Percentiles rank a stretch among this genome's conserved stretches.
Evolutionary conservation across 1,284 basidiomycete genomes (phyloP).

Genomic region (Cryptococcus sp.): DNA sequence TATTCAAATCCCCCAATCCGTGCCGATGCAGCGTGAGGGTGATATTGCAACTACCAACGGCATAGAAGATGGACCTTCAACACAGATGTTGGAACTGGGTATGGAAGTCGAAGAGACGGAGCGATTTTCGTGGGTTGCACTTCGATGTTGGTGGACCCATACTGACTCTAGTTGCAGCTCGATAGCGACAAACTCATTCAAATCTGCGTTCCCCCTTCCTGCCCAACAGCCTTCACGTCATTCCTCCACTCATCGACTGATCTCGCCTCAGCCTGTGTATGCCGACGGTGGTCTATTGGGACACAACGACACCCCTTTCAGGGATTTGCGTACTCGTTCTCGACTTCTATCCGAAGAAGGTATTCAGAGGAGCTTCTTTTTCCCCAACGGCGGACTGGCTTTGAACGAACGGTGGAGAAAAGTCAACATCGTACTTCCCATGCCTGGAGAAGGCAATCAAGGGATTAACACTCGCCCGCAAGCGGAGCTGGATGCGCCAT

Average conservation of each 20-base stretch:
- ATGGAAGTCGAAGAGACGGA: slow-evolving; percentile 51
- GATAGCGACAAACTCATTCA: neutral
- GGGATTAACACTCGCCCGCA: slow-evolving; percentile 22
- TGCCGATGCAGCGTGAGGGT: slow-evolving; percentile 19
- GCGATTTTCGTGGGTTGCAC: slow-evolving; percentile 33
- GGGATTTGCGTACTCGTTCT: slow-evolving; percentile 15
- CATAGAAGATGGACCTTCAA: slow-evolving; percentile 15
- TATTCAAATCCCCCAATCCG: neutral
- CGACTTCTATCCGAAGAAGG: slow-evolving; percentile 42
- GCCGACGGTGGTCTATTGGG: slow-evolving; percentile 21
- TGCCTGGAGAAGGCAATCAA: slow-evolving; percentile 22
- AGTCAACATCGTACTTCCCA: slow-evolving; percentile 46
- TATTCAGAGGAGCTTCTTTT: slow-evolving; percentile 44
- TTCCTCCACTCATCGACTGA: slow-evolving; percentile 25
- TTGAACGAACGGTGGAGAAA: slow-evolving; percentile 41
- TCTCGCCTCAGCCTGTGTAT: slow-evolving; percentile 27
- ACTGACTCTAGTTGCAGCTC: neutral
- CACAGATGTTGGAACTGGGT: slow-evolving; percentile 39
- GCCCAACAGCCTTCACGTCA: slow-evolving; percentile 33
- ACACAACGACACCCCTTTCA: slow-evolving; percentile 17
- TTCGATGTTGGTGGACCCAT: neutral
- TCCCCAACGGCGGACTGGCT: slow-evolving; percentile 38
- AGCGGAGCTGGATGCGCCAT: slow-evolving; percentile 37
- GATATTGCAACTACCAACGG: neutral
- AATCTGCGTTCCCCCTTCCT: slow-evolving; percentile 36